Percentiles rank a stretch among this genome's conserved stretches.
phyloP scores from a whole-genome alignment of 2,329 filamentous ascomycete species.

The Penicillium sumatraense region DNA sequence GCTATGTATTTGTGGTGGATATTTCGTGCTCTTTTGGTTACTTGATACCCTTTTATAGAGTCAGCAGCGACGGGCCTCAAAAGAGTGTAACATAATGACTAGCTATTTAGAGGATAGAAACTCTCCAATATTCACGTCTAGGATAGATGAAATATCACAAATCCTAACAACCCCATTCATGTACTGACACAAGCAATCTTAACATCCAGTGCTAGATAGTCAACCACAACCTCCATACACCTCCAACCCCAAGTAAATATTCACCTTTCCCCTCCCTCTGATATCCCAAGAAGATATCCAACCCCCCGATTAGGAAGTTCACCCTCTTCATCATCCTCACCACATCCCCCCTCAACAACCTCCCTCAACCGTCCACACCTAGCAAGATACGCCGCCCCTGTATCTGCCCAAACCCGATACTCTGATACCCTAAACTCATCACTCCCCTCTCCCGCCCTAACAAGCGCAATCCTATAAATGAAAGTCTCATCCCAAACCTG shows the following conservation, averaged over 20 bases:
- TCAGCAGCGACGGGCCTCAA: background rate
- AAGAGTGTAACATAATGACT: conserved; percentile 10
- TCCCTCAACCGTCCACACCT: conserved; percentile 28
- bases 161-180: background rate
- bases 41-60: background rate
- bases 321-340: background rate
- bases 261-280: background rate
- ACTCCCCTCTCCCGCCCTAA: conserved; percentile 26
- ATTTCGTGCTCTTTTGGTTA: background rate
- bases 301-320: no score
- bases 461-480: conserved; percentile 43
- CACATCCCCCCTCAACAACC: conserved; percentile 7
- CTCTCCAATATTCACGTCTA: background rate
- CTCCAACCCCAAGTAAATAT: conserved; percentile 25
- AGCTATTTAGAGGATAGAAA: conserved; percentile 11
- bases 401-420: conserved; percentile 51
- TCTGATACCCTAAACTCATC: conserved; percentile 38
- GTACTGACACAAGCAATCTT: no score
- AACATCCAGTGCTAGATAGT: no score
- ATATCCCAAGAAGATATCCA: no score
- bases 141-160: background rate
- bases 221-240: conserved; percentile 26
- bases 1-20: background rate
- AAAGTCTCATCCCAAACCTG: conserved; percentile 49
- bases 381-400: conserved; percentile 50